Conservation (phyloP, 1,284 basidiomycete species). For the Naganishia cerealis region DNA sequence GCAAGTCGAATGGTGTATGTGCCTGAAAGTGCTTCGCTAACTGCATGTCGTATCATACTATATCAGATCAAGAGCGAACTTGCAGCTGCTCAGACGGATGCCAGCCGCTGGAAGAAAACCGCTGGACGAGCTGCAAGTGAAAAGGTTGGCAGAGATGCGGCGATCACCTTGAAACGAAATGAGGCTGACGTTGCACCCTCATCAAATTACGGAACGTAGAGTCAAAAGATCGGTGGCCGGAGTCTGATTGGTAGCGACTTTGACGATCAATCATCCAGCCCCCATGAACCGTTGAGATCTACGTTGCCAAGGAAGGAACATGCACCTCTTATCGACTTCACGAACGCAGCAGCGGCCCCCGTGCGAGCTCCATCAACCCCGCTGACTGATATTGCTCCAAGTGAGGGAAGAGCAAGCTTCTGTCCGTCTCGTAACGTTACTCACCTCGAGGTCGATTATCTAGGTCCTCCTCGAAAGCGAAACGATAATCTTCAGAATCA, state of each 20-base stretch:
- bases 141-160: background rate
- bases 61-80: conserved; percentile 10
- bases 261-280: conserved; percentile 23
- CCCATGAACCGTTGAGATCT: conserved; percentile 10
- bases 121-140: conserved; percentile 1
- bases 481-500: background rate
- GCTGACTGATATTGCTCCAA: conserved; percentile 8
- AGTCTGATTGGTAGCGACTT: conserved; percentile 25
- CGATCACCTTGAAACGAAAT: background rate
- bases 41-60: background rate
- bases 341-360: background rate
- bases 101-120: conserved; percentile 11
- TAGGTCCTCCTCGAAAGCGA: conserved; percentile 9
- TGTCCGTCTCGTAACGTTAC: background rate
- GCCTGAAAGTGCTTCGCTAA: background rate
- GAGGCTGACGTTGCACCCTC: no score
- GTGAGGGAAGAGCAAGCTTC: background rate
- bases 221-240: conserved; percentile 10
- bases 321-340: background rate
- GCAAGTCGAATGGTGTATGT: background rate
- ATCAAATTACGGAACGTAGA: background rate
- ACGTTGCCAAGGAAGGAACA: background rate
- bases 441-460: background rate
- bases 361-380: conserved; percentile 2
- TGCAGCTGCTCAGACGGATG: conserved; percentile 5